Percentiles rank a stretch among this genome's conserved stretches.
These are phyloP conservation scores for Alternaria panax DNA, from an alignment of 2,329 filamentous ascomycete species.

Conservation along the genomic window DNA sequence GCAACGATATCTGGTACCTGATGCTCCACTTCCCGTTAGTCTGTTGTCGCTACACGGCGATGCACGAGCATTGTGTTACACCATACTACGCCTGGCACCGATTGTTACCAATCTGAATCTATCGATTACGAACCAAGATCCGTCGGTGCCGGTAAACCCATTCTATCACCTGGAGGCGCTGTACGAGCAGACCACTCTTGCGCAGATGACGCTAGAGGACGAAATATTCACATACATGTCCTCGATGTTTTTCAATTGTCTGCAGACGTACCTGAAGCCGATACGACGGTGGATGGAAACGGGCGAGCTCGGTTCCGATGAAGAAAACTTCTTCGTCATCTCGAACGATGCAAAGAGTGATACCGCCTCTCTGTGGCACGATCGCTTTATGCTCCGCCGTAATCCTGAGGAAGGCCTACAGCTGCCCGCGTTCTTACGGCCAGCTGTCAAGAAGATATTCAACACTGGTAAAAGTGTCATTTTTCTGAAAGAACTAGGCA, in stretches of 20 bases:
- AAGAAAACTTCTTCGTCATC: conserved; percentile 79
- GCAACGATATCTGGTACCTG: conserved; percentile 63
- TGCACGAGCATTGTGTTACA: conserved; percentile 61
- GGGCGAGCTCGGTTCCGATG: conserved; percentile 70
- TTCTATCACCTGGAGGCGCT: conserved; percentile 82
- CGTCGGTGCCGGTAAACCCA: conserved; percentile 51
- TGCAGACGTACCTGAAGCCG: conserved; percentile 81
- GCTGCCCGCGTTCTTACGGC: conserved; percentile 77
- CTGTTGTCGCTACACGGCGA: conserved; percentile 68
- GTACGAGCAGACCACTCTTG: conserved; percentile 72
- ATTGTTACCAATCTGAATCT: conserved; percentile 56
- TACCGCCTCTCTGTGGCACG: conserved; percentile 74
- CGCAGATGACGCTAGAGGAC: conserved; percentile 73
- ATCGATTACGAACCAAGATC: conserved; percentile 57
- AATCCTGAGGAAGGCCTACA: conserved; percentile 68
- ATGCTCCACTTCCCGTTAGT: conserved; percentile 67
- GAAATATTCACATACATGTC: conserved; percentile 69
- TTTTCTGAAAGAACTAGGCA: conserved; percentile 76
- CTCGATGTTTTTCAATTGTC: conserved; percentile 78
- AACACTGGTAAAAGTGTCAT: conserved; percentile 88
- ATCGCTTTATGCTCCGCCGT: conserved; percentile 72
- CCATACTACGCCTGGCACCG: conserved; percentile 66
- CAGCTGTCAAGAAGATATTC: conserved; percentile 76
- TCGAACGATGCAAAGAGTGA: conserved; percentile 65
- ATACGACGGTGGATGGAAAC: conserved; percentile 85